Base-by-base conservation (phyloP, 176 grass and related monocot species). In the Rhynchospora pubera region DNA sequence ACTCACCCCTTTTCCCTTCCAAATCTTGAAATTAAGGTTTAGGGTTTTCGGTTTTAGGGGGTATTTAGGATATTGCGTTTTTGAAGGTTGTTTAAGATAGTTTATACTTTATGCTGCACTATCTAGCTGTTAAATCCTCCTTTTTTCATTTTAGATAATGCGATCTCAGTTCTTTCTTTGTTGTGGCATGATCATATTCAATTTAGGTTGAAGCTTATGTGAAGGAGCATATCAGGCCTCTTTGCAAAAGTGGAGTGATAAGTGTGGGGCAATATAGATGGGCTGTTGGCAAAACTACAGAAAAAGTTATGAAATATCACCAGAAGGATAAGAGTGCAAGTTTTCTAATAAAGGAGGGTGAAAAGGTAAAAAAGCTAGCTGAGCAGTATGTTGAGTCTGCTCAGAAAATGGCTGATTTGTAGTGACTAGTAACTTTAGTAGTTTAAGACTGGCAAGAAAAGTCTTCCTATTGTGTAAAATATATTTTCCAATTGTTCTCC, bases 161-260 rank as follows among this genome's bases (percentile, higher is more conserved):
- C 13, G 3, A 50, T 7, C 8, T 11, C 21, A 72, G 67, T 46
- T 72, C 32, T 45, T 44, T 72, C 45, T 71, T 19, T 48, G 21
- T 14, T 21, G 34, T 2, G 2, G 34, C 34, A 39, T 39, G 34
- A 39, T 39, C 34, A 39, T 39, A 2, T 39, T 39, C 34, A 39
- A 39, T 39, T 2, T 39, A 39, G 96, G 92, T 95, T 56, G 91
- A 93, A 81, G 79, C 88, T 61, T 95, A 88, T 57, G 85, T 95
- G 46, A 95, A 99, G 83, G 96, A 95, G 85, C 91, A 95, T 82
- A 91, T 99, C 85, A 94, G 96, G 64, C 87, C 96, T 45, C 90
- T 98, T 13, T 95, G 96, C 87, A 98, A 98, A 88, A 98, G 90
- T 2, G 92, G 89, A 2, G 92, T 95, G 30, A 95, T 98, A 28